Conservation (phyloP, 305 asterid species). For the Solanum hybrid region DNA sequence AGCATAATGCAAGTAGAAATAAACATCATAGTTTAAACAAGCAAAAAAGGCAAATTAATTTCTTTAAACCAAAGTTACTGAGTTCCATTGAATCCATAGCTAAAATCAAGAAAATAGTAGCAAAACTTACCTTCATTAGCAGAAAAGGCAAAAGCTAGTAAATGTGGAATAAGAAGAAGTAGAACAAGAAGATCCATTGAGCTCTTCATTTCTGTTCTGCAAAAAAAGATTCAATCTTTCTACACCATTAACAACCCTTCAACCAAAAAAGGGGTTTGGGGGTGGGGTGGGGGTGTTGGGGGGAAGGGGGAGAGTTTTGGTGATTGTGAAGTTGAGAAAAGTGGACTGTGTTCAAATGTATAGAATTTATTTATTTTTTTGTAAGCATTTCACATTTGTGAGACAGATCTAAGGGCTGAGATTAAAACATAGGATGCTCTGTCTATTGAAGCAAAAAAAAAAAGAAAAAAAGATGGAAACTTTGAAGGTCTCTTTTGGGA, state of each 20-base stretch:
- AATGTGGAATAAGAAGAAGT: background rate
- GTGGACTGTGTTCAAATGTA: background rate
- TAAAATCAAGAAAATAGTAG: background rate
- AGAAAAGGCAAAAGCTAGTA: background rate
- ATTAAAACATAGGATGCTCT: constrained; percentile 1
- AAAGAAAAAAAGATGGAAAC: background rate
- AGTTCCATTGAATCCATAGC: background rate
- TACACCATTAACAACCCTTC: background rate
- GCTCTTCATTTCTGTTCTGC: background rate
- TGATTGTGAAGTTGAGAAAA: background rate
- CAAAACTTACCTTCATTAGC: background rate
- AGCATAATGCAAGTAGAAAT: background rate
- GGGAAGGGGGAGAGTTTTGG: background rate
- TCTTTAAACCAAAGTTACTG: background rate
- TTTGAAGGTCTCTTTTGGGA: background rate
- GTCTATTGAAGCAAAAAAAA: background rate
- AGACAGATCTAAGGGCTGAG: background rate
- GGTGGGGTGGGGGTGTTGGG: accelerated
- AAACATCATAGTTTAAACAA: background rate
- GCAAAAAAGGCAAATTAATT: background rate
- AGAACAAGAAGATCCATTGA: background rate
- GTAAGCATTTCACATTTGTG: background rate
- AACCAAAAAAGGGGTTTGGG: background rate
- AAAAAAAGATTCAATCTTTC: background rate
- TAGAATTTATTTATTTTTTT: background rate